Conservation (phyloP, 352 stramenopile genomes). For the Bremia lactucae region DNA sequence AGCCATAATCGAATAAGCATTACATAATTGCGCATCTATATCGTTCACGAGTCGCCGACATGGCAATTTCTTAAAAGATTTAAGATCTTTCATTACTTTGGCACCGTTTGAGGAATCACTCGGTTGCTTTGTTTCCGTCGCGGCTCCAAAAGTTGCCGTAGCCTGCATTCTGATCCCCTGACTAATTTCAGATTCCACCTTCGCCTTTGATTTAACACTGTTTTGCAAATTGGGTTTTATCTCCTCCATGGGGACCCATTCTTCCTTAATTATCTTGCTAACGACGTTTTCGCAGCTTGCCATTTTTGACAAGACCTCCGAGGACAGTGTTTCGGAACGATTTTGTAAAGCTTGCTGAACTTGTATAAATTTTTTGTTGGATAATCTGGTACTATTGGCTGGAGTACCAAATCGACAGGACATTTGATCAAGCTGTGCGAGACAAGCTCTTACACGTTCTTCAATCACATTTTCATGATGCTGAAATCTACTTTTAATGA, state of each 20-base stretch:
- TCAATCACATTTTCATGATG: conserved; percentile 38
- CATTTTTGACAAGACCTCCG: conserved; percentile 47
- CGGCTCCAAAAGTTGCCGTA: conserved; percentile 19
- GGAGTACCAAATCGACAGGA: conserved; percentile 36
- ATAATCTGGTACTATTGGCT: conserved; percentile 26
- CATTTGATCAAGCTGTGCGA: conserved; percentile 33
- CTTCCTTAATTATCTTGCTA: conserved; percentile 34
- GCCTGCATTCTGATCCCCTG: conserved; percentile 44
- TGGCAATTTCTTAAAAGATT: neutral
- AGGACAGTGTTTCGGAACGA: conserved; percentile 46
- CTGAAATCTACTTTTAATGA: conserved; percentile 33
- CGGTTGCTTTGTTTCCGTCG: neutral
- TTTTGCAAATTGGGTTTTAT: conserved; percentile 35
- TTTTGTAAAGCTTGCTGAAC: conserved; percentile 47
- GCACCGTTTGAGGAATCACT: neutral
- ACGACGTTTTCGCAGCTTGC: conserved; percentile 35
- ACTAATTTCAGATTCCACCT: conserved; percentile 27
- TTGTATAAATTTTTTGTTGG: conserved; percentile 33
- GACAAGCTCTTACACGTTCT: conserved; percentile 24
- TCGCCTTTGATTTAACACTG: conserved; percentile 20
- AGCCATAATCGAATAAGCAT: neutral
- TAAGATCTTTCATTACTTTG: neutral
- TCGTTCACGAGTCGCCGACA: too few species aligned
- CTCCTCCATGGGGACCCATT: conserved; percentile 53
- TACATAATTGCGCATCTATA: too few species aligned